Conservation (phyloP, 1,284 basidiomycete genomes). For the Austropuccinia psidii region DNA sequence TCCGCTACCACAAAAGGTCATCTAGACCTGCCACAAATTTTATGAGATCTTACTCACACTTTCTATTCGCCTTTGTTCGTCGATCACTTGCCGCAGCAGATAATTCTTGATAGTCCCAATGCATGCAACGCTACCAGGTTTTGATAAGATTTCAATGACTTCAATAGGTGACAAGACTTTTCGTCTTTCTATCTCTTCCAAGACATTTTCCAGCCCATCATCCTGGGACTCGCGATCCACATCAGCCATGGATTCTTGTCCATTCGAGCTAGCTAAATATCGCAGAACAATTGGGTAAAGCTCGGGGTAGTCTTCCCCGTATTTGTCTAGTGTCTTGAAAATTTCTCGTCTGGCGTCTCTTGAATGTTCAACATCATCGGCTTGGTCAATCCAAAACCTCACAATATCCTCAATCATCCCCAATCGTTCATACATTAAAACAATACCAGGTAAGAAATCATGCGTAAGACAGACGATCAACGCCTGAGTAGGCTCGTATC, state of each 20-base stretch:
- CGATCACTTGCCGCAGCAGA: conserved; percentile 66
- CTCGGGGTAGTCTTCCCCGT: conserved; percentile 63
- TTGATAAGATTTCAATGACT: conserved; percentile 76
- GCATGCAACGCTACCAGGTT: conserved; percentile 71
- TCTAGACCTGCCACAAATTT: background rate
- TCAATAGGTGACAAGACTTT: conserved; percentile 76
- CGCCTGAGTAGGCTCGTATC: conserved; percentile 83
- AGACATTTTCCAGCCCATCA: conserved; percentile 49
- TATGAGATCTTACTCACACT: conserved; percentile 51
- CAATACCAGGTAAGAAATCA: conserved; percentile 71
- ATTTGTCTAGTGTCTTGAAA: conserved; percentile 62
- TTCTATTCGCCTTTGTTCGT: conserved; percentile 66
- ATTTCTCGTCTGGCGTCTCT: conserved; percentile 57
- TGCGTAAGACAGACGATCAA: conserved; percentile 82
- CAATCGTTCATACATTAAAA: conserved; percentile 82
- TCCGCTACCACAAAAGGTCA: background rate
- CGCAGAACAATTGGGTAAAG: conserved; percentile 83
- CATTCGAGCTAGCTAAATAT: conserved; percentile 71
- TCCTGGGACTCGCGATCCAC: conserved; percentile 57
- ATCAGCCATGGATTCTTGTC: background rate
- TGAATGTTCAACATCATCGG: conserved; percentile 54
- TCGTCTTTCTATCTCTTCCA: conserved; percentile 69
- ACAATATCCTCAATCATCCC: conserved; percentile 95
- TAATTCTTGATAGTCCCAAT: conserved; percentile 85
- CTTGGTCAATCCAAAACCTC: conserved; percentile 66